A percentile compares a stretch with the other conserved stretches of the same genome.
Conservation (phyloP, 768 basidiomycete genomes). For the Ephemerocybe angulata region DNA sequence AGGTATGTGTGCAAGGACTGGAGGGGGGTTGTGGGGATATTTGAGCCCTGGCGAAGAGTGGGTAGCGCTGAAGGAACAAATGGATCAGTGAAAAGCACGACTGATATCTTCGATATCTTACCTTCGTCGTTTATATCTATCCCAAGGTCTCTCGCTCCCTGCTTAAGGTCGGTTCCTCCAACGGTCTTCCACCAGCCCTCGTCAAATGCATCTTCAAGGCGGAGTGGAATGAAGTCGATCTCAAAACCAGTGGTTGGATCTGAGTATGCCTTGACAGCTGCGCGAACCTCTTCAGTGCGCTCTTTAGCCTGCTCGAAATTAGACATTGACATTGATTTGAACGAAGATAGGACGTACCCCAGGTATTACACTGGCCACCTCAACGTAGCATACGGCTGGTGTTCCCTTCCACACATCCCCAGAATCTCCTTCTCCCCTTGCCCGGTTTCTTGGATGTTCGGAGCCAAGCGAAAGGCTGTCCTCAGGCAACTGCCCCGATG, state of each 20-base stretch:
- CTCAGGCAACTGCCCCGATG: slow-evolving; percentile 19
- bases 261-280: slow-evolving; percentile 42
- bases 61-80: not conserved
- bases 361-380: slow-evolving; percentile 57
- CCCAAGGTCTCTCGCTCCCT: slow-evolving; percentile 23
- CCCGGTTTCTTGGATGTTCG: slow-evolving; percentile 60
- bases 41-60: slow-evolving; percentile 30
- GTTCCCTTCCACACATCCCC: slow-evolving; percentile 52
- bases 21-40: slow-evolving; percentile 19
- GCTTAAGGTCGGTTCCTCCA: slow-evolving; percentile 27
- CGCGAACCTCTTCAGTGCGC: slow-evolving; percentile 48
- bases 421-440: slow-evolving; percentile 12
- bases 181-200: slow-evolving; percentile 58
- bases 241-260: slow-evolving; percentile 22
- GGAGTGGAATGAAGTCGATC: slow-evolving; percentile 58
- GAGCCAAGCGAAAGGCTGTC: slow-evolving; percentile 44
- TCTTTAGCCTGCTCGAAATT: slow-evolving; percentile 45
- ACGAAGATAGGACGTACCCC: slow-evolving; percentile 42
- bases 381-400: slow-evolving; percentile 65
- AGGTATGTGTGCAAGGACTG: slow-evolving; percentile 49
- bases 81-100: too few relatives aligned
- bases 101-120: slow-evolving; percentile 11
- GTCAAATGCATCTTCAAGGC: slow-evolving; percentile 75
- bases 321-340: slow-evolving; percentile 12
- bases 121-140: slow-evolving; percentile 57